These are phyloP conservation scores for Ambrosia trifida DNA, from an alignment of 129 eudicot genomes.

Conservation along the genomic window DNA sequence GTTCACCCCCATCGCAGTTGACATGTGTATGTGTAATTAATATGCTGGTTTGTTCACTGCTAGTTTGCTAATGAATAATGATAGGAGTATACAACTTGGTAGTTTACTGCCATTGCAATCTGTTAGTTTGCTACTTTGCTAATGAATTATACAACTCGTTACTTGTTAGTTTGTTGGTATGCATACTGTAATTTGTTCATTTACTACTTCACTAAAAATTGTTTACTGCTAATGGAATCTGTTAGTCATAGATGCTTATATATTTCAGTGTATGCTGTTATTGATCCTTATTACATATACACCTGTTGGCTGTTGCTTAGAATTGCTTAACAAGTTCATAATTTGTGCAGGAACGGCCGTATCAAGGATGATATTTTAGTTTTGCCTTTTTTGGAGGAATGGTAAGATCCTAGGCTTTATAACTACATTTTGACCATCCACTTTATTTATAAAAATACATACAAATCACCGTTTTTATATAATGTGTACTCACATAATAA, in stretches of 20 bases:
- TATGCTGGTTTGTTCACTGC: neutral
- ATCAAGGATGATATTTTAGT: slow-evolving; percentile 44
- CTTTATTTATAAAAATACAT: neutral
- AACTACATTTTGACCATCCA: neutral
- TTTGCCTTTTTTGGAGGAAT: slow-evolving; percentile 37
- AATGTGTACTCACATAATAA: neutral
- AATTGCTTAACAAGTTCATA: slow-evolving; percentile 20
- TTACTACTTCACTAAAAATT: neutral
- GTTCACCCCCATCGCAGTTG: neutral
- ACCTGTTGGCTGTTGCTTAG: neutral
- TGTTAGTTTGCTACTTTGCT: neutral
- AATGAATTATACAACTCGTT: too few relatives aligned
- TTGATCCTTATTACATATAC: neutral
- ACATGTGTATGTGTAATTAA: neutral
- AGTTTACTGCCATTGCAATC: neutral
- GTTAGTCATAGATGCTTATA: neutral
- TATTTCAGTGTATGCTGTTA: slow-evolving; percentile 6
- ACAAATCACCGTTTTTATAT: neutral
- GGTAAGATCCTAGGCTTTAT: slow-evolving; percentile 39
- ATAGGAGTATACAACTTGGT: too few relatives aligned
- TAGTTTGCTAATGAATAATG: neutral
- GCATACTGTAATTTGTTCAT: neutral
- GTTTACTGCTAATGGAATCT: neutral
- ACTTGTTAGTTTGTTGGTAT: neutral
- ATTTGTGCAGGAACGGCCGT: slow-evolving; percentile 37